Percentiles rank a stretch among this genome's conserved stretches.
Evolutionary conservation across 2,329 filamentous ascomycete species (phyloP).

Genomic region (Amauroascus verrucosus): DNA sequence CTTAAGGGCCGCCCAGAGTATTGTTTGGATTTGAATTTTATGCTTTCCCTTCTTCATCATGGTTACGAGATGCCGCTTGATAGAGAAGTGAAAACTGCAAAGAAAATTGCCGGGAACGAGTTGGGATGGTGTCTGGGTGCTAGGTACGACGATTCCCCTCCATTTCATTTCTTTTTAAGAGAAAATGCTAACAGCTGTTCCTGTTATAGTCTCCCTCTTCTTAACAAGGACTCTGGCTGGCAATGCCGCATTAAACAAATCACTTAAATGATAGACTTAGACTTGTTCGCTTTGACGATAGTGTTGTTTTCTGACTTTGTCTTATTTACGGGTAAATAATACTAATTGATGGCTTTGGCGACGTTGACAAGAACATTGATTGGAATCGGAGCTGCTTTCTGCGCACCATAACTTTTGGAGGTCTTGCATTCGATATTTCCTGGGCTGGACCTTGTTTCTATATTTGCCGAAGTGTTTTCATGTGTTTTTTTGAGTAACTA

Average conservation of each 20-base stretch:
- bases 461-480: background rate
- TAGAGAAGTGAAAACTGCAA: conserved; percentile 91
- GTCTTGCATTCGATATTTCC: background rate
- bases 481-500: background rate
- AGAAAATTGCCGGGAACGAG: conserved; percentile 97
- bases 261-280: conserved; percentile 37
- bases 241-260: conserved; percentile 74
- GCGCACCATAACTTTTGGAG: too few species aligned
- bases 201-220: conserved; percentile 60
- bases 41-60: conserved; percentile 83
- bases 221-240: conserved; percentile 78
- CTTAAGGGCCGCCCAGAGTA: conserved; percentile 74
- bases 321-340: conserved; percentile 11
- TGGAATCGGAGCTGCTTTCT: too few species aligned
- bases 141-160: conserved; percentile 50
- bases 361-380: too few species aligned
- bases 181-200: conserved; percentile 28
- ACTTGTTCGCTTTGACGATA: conserved; percentile 1
- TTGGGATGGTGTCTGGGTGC: conserved; percentile 96
- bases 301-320: background rate
- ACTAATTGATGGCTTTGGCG: conserved; percentile 9
- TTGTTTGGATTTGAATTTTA: conserved; percentile 93
- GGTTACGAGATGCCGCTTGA: conserved; percentile 98
- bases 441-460: background rate
- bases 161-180: background rate